Evolutionary conservation across 345 rosid species (phyloP), one percentile per base, ranked within the genome.

Genomic region (Trapa incisa): DNA sequence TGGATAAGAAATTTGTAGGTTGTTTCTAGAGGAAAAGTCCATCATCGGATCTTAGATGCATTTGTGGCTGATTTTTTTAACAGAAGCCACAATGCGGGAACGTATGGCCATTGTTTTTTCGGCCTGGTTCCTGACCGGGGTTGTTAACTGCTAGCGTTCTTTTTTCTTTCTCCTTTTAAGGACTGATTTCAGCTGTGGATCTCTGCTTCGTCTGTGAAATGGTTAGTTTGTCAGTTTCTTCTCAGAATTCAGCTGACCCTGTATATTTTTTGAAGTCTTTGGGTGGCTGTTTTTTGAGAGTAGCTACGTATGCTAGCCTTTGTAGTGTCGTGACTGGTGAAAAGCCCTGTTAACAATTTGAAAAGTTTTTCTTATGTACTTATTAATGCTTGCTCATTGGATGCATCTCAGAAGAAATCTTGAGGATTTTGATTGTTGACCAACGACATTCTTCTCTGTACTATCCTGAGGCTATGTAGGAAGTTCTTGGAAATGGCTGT

Each of bases 121-220:
- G 83, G 84, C 76, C 74, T 16, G 47, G 77, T 81, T 75, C 70
- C 66, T 69, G 60, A 69, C 66, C 72, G 47, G 67, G 61, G 45
- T 39, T 66, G 2, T 37, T 53, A 22, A 42, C 69, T 61, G 3
- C 52, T 29, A 39, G 61, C 41, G 45, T 43, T 56, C 32, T 65
- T 41, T 56, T 32, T 67, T 38, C 33, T 42, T 36, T 53, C 47
- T 36, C 38, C 47, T 22, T 53, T 12, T 10, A 38, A 54, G 60
- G 60, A 54, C 33, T 5, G 60, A 1, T 54, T 22, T 54, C 60
- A n/a, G 60, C 6, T 54, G 33, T 54, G 60, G 22, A 7, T 33
- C 22, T 8, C 60, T 54, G 0, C 60, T 54, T 2, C 7, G 35
- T 22, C 33, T 22, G 60, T 54, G 60, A 54, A 54, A 22, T 22